Evolutionary conservation across 2,329 filamentous ascomycete genomes (phyloP), one percentile per base, ranked within the genome.

Genomic region (Colletotrichum orbiculare): DNA sequence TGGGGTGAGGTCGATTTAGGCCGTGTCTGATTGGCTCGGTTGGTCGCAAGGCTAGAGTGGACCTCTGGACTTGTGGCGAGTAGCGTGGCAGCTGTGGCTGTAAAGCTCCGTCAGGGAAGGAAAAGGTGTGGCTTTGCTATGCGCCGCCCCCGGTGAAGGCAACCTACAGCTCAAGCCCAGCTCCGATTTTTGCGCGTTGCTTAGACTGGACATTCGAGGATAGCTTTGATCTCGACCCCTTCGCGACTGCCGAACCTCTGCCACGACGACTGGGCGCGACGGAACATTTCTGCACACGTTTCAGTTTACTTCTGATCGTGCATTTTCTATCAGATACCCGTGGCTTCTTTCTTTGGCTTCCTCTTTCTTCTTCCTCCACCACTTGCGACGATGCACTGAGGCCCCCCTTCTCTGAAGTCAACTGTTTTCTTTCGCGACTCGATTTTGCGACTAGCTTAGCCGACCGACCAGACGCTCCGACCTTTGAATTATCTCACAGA

Each of bases 1-100:
- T 73, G 73, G 74, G 69, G 71, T 74, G 76, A 80, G 73, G 77
- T 78, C 74, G 72, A 77, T 77, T 79, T 80, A 77, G 76, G 65
- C 65, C 64, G 9, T 39, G 64, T 71, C 63, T 78, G 73, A 80
- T 81, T 80, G 77, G 77, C 37, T 67, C 66, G 9, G 25, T 48
- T 66, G 70, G 69, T 67, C 71, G 69, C 74, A 65, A 78, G 76
- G 75, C 75, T 74, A 71, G 60, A 56, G 65, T 68, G 46, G 46
- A 39, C 7, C 41, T 33, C 12, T 33, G 49, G 57, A 10, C 38
- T 41, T 41, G 38, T 41, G 13, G 25, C 38, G 6, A 13, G 15
- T 11, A 2, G 1, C 37, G 48, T 53, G 45, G 25, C 15, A n/a
- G 38, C 17, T 25, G 15, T 25, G 25, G 25, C 25, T 25, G 4